Conservation (phyloP, 2,329 filamentous ascomycete genomes). For the Aspergillus thermomutatus region DNA sequence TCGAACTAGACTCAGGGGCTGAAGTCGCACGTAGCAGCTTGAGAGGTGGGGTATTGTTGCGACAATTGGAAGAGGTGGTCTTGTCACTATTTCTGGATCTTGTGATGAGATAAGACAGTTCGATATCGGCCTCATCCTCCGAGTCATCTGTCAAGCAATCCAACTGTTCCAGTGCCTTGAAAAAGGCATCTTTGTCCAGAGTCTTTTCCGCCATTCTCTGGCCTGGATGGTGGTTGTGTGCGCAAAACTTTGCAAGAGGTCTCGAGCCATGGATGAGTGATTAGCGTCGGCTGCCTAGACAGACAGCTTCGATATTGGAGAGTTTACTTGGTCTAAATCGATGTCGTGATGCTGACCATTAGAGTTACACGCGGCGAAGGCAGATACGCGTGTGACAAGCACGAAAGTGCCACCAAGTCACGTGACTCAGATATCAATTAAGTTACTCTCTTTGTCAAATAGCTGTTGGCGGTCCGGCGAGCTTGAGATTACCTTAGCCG, state of each 20-base stretch:
- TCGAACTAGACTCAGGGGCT: not conserved
- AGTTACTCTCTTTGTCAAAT: conserved; percentile 4
- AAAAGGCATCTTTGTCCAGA: conserved; percentile 33
- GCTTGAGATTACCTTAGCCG: not conserved
- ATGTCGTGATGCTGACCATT: not conserved
- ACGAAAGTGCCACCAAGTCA: conserved; percentile 36
- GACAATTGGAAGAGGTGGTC: not conserved
- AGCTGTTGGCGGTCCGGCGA: not conserved
- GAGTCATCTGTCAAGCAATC: conserved; percentile 25
- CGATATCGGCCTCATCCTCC: conserved; percentile 23
- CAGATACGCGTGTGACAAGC: conserved; percentile 18
- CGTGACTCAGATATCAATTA: conserved; percentile 24
- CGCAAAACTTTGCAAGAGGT: conserved; percentile 4
- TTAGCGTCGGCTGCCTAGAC: conserved; percentile 10
- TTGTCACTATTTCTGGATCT: not conserved
- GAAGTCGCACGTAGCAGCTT: conserved; percentile 3
- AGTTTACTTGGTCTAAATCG: not conserved
- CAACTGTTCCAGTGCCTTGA: conserved; percentile 32
- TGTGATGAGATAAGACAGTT: conserved; percentile 15
- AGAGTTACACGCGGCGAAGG: conserved; percentile 4
- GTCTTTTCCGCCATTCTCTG: conserved; percentile 17
- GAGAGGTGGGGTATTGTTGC: not conserved
- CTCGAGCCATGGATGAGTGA: conserved; percentile 14
- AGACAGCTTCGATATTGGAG: not conserved
- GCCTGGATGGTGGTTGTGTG: conserved; percentile 10